Evolutionary conservation across 306 rosid species (phyloP).

Genomic region (Cotoneaster glaucophyllus): DNA sequence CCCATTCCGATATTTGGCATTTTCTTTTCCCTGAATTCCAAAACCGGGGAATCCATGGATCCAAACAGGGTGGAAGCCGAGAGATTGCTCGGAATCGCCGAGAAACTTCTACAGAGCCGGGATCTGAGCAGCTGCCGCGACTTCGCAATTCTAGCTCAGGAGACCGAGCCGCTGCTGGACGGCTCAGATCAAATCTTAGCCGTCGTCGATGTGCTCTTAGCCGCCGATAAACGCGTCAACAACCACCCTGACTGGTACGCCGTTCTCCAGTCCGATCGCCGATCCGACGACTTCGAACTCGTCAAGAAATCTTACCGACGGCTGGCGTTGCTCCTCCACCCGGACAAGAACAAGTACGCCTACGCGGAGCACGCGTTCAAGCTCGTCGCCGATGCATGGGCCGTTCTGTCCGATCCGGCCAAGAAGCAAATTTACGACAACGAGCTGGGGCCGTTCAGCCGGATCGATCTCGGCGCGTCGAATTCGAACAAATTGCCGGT

Average conservation of each 20-base stretch:
- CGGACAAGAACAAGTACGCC: conserved; percentile 67
- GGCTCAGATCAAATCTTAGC: conserved; percentile 94
- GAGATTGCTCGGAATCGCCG: conserved; percentile 70
- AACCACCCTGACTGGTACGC: conserved; percentile 72
- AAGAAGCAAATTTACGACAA: conserved; percentile 51
- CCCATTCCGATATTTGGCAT: neutral
- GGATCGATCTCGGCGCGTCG: conserved; percentile 24
- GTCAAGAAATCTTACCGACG: conserved; percentile 63
- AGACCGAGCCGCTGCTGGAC: conserved; percentile 75
- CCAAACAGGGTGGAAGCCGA: conserved; percentile 64
- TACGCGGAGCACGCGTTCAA: conserved; percentile 65
- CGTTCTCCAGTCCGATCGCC: conserved; percentile 57
- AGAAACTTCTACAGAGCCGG: conserved; percentile 61
- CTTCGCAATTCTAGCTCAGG: conserved; percentile 79
- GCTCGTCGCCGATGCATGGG: conserved; percentile 83
- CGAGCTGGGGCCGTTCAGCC: conserved; percentile 40
- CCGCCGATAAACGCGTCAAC: conserved; percentile 54
- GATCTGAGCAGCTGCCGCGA: conserved; percentile 70
- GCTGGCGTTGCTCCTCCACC: conserved; percentile 76
- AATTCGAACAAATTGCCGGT: conserved; percentile 38
- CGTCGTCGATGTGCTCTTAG: conserved; percentile 61
- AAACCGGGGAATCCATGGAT: conserved; percentile 9
- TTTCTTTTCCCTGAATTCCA: neutral
- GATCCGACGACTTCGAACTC: conserved; percentile 47
- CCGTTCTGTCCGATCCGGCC: conserved; percentile 50